Conservation (phyloP, 495 filamentous ascomycete genomes). For the Trichoderma virens region DNA sequence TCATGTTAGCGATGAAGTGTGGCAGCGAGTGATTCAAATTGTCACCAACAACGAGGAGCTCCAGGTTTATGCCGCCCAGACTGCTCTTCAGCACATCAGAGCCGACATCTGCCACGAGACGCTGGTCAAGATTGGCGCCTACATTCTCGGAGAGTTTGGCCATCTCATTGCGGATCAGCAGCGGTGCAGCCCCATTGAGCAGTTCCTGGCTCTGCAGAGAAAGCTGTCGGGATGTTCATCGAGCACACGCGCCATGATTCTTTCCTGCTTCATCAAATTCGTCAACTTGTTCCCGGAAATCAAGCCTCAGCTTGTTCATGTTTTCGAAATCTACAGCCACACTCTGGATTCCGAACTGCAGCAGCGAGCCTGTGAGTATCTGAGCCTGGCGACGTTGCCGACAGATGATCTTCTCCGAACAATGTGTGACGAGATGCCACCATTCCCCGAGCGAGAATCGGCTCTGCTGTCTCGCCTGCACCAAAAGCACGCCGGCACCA, state of each 20-base stretch:
- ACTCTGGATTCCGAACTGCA: slow-evolving; percentile 93
- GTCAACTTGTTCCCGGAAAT: slow-evolving; percentile 98
- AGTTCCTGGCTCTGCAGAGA: slow-evolving; percentile 84
- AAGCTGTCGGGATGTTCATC: slow-evolving; percentile 88
- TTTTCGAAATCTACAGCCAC: slow-evolving; percentile 89
- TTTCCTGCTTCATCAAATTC: slow-evolving; percentile 94
- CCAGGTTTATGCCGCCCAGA: slow-evolving; percentile 92
- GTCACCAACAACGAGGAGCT: slow-evolving; percentile 99
- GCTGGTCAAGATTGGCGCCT: slow-evolving; percentile 92
- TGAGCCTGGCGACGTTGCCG: slow-evolving; percentile 74
- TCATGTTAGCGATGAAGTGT: slow-evolving; percentile 98
- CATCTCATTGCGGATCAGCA: slow-evolving; percentile 93
- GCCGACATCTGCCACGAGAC: slow-evolving; percentile 92
- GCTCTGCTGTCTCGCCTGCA: slow-evolving; percentile 88
- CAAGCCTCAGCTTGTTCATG: slow-evolving; percentile 84
- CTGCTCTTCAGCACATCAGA: slow-evolving; percentile 83
- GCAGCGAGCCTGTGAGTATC: slow-evolving; percentile 93
- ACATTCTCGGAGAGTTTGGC: slow-evolving; percentile 92
- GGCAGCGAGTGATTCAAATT: slow-evolving; percentile 98
- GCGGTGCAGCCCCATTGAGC: slow-evolving; percentile 94
- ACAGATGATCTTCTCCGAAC: slow-evolving; percentile 91
- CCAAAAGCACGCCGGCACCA: slow-evolving; percentile 82
- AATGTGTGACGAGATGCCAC: slow-evolving; percentile 98
- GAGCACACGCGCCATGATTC: slow-evolving; percentile 83
- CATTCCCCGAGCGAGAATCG: slow-evolving; percentile 90